Evolutionary conservation across 176 grass and related monocot species (phyloP).

Genomic region (Avena atlantica): DNA sequence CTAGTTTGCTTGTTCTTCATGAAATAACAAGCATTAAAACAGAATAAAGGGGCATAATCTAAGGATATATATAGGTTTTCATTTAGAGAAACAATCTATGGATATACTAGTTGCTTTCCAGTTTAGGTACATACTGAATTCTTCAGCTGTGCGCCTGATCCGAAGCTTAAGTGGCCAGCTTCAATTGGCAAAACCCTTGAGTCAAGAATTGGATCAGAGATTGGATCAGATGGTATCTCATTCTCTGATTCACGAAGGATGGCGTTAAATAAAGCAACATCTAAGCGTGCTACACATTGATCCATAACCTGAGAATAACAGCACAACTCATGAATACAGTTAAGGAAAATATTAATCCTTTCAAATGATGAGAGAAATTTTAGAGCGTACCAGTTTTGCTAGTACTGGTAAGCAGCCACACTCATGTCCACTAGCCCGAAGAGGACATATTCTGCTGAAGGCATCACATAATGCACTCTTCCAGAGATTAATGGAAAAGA

Average conservation of each 20-base stretch:
- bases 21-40: conserved; percentile 9
- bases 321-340: conserved; percentile 9
- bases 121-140: conserved; percentile 63
- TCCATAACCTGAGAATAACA: conserved; percentile 85
- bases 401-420: conserved; percentile 91
- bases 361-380: conserved; percentile 13
- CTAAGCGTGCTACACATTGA: conserved; percentile 84
- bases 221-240: conserved; percentile 88
- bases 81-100: not conserved
- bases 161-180: conserved; percentile 85
- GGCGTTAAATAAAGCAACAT: conserved; percentile 95
- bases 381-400: conserved; percentile 66
- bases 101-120: not conserved
- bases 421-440: conserved; percentile 70
- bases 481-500: conserved; percentile 79
- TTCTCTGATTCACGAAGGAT: conserved; percentile 90
- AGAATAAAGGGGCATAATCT: conserved; percentile 4
- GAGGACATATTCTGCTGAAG: conserved; percentile 76
- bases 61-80: not conserved
- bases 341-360: conserved; percentile 12
- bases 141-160: conserved; percentile 92
- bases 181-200: conserved; percentile 82
- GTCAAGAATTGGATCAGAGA: conserved; percentile 90
- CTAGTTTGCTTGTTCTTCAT: conserved; percentile 19
- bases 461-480: conserved; percentile 76